Conservation (phyloP, 306 rosid species). For the Medicago truncatula region DNA sequence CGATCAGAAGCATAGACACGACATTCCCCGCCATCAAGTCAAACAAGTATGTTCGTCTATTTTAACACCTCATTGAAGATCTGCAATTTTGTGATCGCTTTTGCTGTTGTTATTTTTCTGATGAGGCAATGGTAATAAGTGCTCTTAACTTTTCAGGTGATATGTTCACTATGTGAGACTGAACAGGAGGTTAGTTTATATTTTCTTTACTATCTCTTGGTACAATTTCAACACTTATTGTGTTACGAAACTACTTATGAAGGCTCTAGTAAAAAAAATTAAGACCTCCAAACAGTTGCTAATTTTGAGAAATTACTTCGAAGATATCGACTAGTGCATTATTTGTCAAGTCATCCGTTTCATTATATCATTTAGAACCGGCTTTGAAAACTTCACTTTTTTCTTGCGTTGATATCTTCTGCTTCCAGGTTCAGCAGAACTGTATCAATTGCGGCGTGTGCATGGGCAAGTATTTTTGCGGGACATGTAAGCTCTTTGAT, state of each 20-base stretch:
- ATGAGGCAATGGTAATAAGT: slow-evolving; percentile 33
- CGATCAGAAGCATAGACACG: slow-evolving; percentile 74
- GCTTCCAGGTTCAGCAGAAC: slow-evolving; percentile 72
- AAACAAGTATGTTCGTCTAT: slow-evolving; percentile 50
- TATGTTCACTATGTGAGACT: slow-evolving; percentile 80
- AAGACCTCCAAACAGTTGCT: not conserved
- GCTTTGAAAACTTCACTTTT: not conserved
- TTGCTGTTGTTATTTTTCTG: not conserved
- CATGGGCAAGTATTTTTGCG: slow-evolving; percentile 87
- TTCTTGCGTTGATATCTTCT: slow-evolving; percentile 39
- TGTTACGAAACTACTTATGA: not conserved
- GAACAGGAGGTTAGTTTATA: slow-evolving; percentile 78
- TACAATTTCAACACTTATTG: not conserved
- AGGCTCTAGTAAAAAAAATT: no score
- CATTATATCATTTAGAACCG: not conserved
- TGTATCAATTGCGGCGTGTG: slow-evolving; percentile 87
- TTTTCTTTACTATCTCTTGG: slow-evolving; percentile 8
- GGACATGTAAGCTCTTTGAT: slow-evolving; percentile 78
- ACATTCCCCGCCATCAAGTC: slow-evolving; percentile 78
- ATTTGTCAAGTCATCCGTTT: not conserved
- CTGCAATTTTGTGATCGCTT: not conserved
- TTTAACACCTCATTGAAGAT: not conserved
- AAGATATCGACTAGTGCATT: not conserved
- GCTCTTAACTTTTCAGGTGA: slow-evolving; percentile 56
- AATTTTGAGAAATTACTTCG: not conserved